phyloP scores from a whole-genome alignment of 331 rosid genomes.

The Cydonia oblonga region DNA sequence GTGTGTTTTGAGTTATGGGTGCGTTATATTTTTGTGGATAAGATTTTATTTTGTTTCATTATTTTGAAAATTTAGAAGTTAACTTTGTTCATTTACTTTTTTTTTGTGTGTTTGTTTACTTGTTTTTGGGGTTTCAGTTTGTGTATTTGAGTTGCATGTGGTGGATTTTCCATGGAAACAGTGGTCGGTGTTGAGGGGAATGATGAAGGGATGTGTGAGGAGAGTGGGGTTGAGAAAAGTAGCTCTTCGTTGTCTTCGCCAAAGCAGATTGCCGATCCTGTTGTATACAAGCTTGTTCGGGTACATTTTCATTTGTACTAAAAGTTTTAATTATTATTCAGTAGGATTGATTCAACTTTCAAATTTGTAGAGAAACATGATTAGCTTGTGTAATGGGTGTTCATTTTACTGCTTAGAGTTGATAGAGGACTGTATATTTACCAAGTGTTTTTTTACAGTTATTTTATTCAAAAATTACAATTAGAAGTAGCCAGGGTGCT shows the following conservation, averaged over 20 bases:
- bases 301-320: constrained; percentile 23
- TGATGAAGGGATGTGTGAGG: constrained; percentile 59
- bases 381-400: not conserved
- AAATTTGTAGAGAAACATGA: not conserved
- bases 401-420: not conserved
- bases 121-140: constrained; percentile 41
- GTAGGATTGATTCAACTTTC: not conserved
- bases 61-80: not conserved
- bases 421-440: not conserved
- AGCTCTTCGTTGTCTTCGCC: constrained; percentile 51
- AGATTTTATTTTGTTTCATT: not conserved
- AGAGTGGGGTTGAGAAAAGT: constrained; percentile 39
- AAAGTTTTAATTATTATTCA: not conserved
- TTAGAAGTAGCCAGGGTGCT: not conserved
- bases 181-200: constrained; percentile 68
- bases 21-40: not conserved
- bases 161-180: constrained; percentile 87
- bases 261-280: constrained; percentile 59
- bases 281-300: constrained; percentile 98
- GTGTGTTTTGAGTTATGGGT: not conserved
- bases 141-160: constrained; percentile 82
- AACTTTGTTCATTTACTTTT: constrained; percentile 13
- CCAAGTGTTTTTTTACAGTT: not conserved
- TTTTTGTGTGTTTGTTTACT: not conserved
- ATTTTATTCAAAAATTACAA: not conserved